Conservation (phyloP, 139 green algal genomes). For the Volvox reticuliferus region DNA sequence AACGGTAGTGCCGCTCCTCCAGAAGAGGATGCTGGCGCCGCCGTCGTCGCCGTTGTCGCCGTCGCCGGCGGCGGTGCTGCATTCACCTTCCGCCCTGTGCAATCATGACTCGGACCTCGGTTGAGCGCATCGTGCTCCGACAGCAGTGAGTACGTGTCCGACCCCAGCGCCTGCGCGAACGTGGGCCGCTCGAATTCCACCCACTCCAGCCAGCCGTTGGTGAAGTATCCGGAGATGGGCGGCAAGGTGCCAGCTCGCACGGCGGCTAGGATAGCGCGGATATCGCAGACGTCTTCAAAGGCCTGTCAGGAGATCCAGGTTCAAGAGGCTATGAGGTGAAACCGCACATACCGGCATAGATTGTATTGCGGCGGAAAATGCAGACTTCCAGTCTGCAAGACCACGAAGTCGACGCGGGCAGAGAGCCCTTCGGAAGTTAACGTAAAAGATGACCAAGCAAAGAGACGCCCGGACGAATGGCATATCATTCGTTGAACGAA, state of each 20-base stretch:
- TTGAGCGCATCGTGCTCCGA: neutral
- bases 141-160: neutral
- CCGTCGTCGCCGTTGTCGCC: neutral
- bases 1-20: too few relatives aligned
- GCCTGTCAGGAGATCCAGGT: neutral
- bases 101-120: too few relatives aligned
- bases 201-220: conserved; percentile 30
- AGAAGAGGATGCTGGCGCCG: neutral
- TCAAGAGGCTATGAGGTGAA: too few relatives aligned
- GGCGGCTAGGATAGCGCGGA: neutral
- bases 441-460: too few relatives aligned
- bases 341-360: too few relatives aligned
- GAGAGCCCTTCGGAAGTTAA: too few relatives aligned
- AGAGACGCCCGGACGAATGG: too few relatives aligned
- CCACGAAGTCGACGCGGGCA: too few relatives aligned
- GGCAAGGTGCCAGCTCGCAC: neutral
- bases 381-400: too few relatives aligned
- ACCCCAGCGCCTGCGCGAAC: neutral
- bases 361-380: too few relatives aligned
- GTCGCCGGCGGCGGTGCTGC: neutral
- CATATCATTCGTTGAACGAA: too few relatives aligned
- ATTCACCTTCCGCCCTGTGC: too few relatives aligned
- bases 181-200: conserved; percentile 36
- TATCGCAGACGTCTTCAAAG: neutral
- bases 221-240: conserved; percentile 26